Conservation (phyloP, 139 green algal genomes). For the Volvox africanus region DNA sequence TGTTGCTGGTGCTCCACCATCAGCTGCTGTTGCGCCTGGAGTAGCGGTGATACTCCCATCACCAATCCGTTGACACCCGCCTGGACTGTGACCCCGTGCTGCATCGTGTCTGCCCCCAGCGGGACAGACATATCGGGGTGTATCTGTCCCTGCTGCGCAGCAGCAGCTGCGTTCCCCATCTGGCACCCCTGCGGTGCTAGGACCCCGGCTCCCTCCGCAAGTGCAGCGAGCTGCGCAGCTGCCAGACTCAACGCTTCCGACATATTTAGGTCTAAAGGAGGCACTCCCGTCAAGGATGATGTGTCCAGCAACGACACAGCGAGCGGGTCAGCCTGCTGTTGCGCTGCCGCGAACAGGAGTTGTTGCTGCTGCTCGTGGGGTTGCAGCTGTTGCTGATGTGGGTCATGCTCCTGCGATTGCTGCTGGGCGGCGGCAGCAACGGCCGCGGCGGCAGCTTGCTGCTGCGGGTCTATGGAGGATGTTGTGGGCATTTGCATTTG, state of each 20-base stretch:
- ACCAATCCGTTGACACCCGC: no score
- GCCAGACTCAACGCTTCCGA: slow-evolving; percentile 2
- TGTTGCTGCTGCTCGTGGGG: slow-evolving; percentile 5
- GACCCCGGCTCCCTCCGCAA: background rate
- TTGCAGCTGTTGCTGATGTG: slow-evolving; percentile 29
- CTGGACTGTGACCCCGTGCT: background rate
- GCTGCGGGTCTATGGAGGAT: background rate
- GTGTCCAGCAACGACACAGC: background rate
- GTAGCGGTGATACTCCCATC: background rate
- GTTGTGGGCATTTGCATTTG: background rate
- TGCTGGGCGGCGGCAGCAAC: background rate
- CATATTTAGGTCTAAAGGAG: background rate
- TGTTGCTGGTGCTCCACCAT: background rate
- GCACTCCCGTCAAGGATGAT: background rate
- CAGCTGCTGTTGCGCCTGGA: background rate
- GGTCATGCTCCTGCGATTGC: background rate
- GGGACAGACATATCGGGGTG: background rate
- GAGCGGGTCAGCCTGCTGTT: background rate
- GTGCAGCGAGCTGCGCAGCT: background rate
- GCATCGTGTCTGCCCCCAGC: background rate
- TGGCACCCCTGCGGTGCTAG: background rate
- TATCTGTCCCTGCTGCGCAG: background rate
- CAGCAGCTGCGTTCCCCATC: background rate
- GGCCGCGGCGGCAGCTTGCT: background rate
- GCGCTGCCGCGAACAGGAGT: background rate